A percentile compares a stretch with the other conserved stretches of the same genome.
phyloP scores from a whole-genome alignment of 2,329 filamentous ascomycete genomes.

The Sporothrix pseudoabietina region DNA sequence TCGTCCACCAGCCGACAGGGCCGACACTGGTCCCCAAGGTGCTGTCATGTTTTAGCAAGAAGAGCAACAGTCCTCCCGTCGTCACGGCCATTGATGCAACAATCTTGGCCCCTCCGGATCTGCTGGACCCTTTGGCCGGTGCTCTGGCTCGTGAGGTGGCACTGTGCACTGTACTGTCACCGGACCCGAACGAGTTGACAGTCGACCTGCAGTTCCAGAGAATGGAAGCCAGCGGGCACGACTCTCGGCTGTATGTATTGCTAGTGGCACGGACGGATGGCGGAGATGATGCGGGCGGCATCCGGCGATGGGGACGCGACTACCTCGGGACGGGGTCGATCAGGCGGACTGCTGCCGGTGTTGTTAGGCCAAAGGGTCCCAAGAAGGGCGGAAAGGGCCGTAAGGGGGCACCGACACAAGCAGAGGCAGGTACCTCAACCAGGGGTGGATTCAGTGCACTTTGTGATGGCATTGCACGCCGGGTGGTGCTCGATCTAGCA shows the following conservation, averaged over 20 bases:
- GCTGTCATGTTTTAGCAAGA: not conserved
- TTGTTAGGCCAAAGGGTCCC: slow-evolving; percentile 30
- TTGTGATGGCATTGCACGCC: slow-evolving; percentile 36
- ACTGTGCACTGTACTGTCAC: not conserved
- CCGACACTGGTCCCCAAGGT: slow-evolving; percentile 25
- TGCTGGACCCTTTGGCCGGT: slow-evolving; percentile 48
- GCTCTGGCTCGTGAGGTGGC: slow-evolving; percentile 43
- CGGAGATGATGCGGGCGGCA: slow-evolving; percentile 20
- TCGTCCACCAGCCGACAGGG: slow-evolving; percentile 42
- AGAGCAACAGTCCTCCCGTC: too few relatives aligned
- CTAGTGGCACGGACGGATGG: slow-evolving; percentile 56
- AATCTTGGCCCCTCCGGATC: slow-evolving; percentile 52
- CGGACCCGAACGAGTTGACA: not conserved
- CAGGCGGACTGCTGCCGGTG: not conserved
- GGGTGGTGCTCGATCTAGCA: slow-evolving; percentile 51
- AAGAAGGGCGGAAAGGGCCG: slow-evolving; percentile 29
- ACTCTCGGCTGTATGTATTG: slow-evolving; percentile 57
- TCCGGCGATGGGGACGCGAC: slow-evolving; percentile 51
- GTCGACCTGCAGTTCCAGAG: slow-evolving; percentile 48
- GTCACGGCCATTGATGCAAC: slow-evolving; percentile 54
- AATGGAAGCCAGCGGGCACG: slow-evolving; percentile 55
- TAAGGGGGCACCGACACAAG: not conserved
- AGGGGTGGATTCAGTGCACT: slow-evolving; percentile 28
- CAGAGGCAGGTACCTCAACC: not conserved
- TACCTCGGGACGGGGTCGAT: slow-evolving; percentile 35